Base-by-base conservation (phyloP, 306 rosid species). In the Quercus parvula region DNA sequence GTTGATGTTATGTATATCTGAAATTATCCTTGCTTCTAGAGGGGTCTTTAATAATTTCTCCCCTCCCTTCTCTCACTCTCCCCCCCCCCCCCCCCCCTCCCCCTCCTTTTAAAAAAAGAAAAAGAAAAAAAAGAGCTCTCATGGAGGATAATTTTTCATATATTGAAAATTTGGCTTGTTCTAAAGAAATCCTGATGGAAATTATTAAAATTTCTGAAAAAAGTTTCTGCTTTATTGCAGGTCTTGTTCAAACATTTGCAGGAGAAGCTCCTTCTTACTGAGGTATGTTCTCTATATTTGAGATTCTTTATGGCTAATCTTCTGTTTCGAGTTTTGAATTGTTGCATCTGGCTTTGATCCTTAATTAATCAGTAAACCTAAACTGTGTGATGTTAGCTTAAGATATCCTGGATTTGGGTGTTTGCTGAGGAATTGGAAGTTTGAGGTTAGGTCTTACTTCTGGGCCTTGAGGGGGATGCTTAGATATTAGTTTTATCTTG, bases 161-260 rank as follows among this genome's bases (percentile, higher is more conserved):
- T 61, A 4, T 61, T 61, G 25, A 10, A 24, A 24, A 3, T 61
- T 61, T 24, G 68, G 31, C 35, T 61, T 24, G 33, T 11, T 12
- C 17, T 49, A 13, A 25, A 61, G 33, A 61, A 4, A 61, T 24
- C 64, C 31, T 58, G 64, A 22, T 58, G 64, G 30, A 58, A 22
- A 58, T 58, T 12, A 58, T 22, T 58, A 22, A 22, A 22, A 3
- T 58, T 58, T 22, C 64, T 58, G 22, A 58, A 22, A 22, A 2
- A 58, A 10, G 31, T 58, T 20, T 88, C 79, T 87, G 41, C 68
- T 78, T 83, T 82, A 71, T 85, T 88, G 91, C 95, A 94, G 99
- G 92, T 94, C 86, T 85, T 94, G 76, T 92, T 94, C 76, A 94
- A 86, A 86, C 97, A 94, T 89, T 89, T 94, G 84, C 97, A 94